Evolutionary conservation across 2,329 filamentous ascomycete genomes (phyloP).

Genomic region (Colletotrichum sp.): DNA sequence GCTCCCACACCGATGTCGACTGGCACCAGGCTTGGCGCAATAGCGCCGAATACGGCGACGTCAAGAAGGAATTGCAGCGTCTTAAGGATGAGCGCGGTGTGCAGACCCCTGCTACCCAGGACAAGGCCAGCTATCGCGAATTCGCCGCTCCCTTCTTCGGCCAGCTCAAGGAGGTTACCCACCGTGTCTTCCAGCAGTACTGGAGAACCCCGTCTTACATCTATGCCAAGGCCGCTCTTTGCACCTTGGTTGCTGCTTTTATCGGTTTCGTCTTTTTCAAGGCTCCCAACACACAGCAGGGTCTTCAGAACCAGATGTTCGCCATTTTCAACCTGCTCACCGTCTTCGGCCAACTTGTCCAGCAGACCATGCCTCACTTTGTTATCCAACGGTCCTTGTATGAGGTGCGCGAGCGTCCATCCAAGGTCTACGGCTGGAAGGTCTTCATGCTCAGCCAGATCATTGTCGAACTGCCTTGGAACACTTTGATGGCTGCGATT

Average conservation of each 20-base stretch:
- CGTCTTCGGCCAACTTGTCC: constrained; percentile 79
- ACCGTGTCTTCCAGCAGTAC: constrained; percentile 87
- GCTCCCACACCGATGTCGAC: constrained; percentile 66
- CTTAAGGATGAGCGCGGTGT: constrained; percentile 56
- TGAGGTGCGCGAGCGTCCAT: constrained; percentile 83
- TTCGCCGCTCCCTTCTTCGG: constrained; percentile 77
- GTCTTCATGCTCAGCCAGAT: constrained; percentile 86
- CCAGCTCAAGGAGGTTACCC: constrained; percentile 71
- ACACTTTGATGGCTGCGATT: constrained; percentile 75
- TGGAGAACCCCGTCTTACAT: constrained; percentile 91
- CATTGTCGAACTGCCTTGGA: constrained; percentile 85
- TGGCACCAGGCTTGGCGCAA: constrained; percentile 69
- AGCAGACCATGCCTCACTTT: constrained; percentile 87
- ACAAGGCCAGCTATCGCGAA: constrained; percentile 65
- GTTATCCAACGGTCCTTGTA: constrained; percentile 82
- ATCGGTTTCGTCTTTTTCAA: constrained; percentile 84
- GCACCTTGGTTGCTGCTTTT: constrained; percentile 70
- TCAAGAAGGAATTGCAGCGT: constrained; percentile 62
- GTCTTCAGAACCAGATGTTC: constrained; percentile 87
- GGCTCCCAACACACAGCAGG: constrained; percentile 74
- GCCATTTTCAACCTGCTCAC: constrained; percentile 84
- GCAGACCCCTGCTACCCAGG: constrained; percentile 31
- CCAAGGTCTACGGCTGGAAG: constrained; percentile 85
- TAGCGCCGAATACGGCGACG: constrained; percentile 58
- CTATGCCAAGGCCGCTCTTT: constrained; percentile 79